Evolutionary conservation across 352 stramenopile genomes (phyloP).

Genomic region (Lagenidium giganteum): DNA sequence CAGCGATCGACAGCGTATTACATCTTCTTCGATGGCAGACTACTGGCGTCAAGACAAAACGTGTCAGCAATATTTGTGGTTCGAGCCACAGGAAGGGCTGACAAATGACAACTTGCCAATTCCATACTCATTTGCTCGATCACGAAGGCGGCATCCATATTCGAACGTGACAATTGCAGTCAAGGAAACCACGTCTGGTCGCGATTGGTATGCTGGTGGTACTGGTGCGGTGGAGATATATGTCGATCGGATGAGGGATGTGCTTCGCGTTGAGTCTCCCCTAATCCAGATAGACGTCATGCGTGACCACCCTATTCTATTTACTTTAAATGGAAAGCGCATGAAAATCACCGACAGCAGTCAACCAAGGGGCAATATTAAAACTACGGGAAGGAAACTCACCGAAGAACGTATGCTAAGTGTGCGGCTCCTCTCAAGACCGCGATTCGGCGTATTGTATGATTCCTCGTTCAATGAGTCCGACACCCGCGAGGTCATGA

Average conservation of each 20-base stretch:
- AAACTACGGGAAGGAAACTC: not conserved
- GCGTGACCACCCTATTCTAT: conserved; percentile 9
- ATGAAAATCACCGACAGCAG: not conserved
- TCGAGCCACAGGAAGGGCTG: conserved; percentile 28
- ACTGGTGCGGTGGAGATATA: conserved; percentile 41
- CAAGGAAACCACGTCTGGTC: conserved; percentile 24
- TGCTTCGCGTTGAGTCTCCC: conserved; percentile 18
- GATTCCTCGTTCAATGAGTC: too few relatives aligned
- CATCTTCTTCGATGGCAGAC: conserved; percentile 47
- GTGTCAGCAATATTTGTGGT: conserved; percentile 48
- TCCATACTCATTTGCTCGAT: not conserved
- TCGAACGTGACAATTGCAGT: conserved; percentile 10
- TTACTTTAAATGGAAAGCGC: conserved; percentile 27
- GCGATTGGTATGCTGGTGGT: conserved; percentile 19
- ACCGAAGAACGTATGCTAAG: too few relatives aligned
- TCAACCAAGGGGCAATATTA: not conserved
- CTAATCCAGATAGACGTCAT: conserved; percentile 22
- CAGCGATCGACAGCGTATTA: too few relatives aligned
- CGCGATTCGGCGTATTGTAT: too few relatives aligned
- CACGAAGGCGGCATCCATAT: conserved; percentile 2
- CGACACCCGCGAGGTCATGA: conserved; percentile 19
- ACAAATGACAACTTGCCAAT: conserved; percentile 44
- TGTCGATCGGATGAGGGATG: conserved; percentile 42
- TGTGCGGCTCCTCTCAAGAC: too few relatives aligned
- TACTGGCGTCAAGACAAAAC: conserved; percentile 26